Conservation (phyloP, 148 eudicot species). For the Gaultheria prostrata region DNA sequence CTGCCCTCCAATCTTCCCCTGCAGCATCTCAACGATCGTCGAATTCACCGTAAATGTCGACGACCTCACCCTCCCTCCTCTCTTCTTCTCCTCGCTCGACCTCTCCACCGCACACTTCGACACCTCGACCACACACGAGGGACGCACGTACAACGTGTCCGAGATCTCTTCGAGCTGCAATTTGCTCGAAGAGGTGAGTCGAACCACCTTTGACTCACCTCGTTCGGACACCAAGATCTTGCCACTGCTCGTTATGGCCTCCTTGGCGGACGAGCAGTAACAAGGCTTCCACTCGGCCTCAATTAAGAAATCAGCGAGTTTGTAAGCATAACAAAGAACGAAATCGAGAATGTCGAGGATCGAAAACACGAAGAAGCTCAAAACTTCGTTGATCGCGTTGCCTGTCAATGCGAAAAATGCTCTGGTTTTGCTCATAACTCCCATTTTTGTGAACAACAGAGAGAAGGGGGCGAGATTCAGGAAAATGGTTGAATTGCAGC, state of each 20-base stretch:
- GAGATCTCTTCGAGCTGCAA: slow-evolving; percentile 79
- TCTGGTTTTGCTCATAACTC: slow-evolving; percentile 17
- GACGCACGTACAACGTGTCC: slow-evolving; percentile 76
- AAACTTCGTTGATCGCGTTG: slow-evolving; percentile 36
- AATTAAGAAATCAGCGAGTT: slow-evolving; percentile 47
- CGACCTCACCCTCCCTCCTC: slow-evolving; percentile 8
- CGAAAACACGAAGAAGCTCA: slow-evolving; percentile 64
- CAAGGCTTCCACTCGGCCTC: slow-evolving; percentile 86
- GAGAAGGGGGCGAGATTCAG: slow-evolving; percentile 8
- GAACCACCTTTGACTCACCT: slow-evolving; percentile 51
- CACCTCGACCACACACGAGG: slow-evolving; percentile 55
- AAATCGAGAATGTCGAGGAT: slow-evolving; percentile 61
- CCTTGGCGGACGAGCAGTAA: slow-evolving; percentile 56
- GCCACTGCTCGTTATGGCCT: slow-evolving; percentile 42
- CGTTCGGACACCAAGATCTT: slow-evolving; percentile 68
- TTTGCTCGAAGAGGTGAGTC: slow-evolving; percentile 52
- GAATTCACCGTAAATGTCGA: slow-evolving; percentile 41
- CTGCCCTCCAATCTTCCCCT: slow-evolving; percentile 52
- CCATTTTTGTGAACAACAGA: slow-evolving; percentile 1
- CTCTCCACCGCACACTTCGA: slow-evolving; percentile 29
- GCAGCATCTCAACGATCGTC: slow-evolving; percentile 67
- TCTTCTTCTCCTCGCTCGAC: slow-evolving; percentile 16
- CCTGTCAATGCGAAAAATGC: slow-evolving; percentile 31
- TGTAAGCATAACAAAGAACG: slow-evolving; percentile 56
- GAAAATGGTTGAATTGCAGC: neutral